phyloP scores from a whole-genome alignment of 164 flowering plant species.

The Euptelea pleiosperma region DNA sequence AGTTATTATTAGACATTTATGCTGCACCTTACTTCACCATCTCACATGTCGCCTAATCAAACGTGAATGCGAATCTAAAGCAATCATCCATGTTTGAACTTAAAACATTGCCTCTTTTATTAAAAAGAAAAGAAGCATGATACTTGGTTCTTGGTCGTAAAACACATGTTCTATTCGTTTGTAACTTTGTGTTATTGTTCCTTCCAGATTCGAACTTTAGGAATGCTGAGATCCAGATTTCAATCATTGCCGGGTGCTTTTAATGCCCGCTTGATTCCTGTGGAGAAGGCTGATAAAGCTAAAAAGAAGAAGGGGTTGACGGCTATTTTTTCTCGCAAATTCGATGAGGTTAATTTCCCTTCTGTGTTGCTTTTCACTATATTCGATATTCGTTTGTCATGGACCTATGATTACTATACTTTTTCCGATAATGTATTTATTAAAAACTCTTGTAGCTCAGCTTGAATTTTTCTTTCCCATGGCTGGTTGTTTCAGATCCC shows the following conservation, averaged over 20 bases:
- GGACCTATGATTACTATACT: neutral
- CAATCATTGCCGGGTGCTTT: conserved; percentile 89
- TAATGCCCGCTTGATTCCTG: conserved; percentile 75
- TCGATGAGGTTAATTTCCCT: conserved; percentile 37
- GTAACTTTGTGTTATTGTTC: conserved; percentile 1
- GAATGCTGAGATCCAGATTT: conserved; percentile 91
- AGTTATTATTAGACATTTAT: too few species aligned
- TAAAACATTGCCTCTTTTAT: too few species aligned
- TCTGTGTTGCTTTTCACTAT: neutral
- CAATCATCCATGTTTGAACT: too few species aligned
- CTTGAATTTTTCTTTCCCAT: neutral
- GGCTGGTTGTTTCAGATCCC: conserved; percentile 36
- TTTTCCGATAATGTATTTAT: neutral
- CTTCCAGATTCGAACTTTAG: conserved; percentile 84
- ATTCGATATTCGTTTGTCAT: neutral
- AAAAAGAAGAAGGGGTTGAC: conserved; percentile 75
- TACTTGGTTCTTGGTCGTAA: too few species aligned
- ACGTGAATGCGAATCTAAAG: too few species aligned
- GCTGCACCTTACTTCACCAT: too few species aligned
- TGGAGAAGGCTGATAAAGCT: conserved; percentile 43
- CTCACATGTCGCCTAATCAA: too few species aligned
- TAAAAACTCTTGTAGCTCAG: too few species aligned
- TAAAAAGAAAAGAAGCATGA: too few species aligned
- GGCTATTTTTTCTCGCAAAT: conserved; percentile 68
- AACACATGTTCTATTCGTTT: too few species aligned